These are phyloP conservation scores for Colletotrichum sp. DNA, from an alignment of 2,329 filamentous ascomycete species.

Conservation along the genomic window DNA sequence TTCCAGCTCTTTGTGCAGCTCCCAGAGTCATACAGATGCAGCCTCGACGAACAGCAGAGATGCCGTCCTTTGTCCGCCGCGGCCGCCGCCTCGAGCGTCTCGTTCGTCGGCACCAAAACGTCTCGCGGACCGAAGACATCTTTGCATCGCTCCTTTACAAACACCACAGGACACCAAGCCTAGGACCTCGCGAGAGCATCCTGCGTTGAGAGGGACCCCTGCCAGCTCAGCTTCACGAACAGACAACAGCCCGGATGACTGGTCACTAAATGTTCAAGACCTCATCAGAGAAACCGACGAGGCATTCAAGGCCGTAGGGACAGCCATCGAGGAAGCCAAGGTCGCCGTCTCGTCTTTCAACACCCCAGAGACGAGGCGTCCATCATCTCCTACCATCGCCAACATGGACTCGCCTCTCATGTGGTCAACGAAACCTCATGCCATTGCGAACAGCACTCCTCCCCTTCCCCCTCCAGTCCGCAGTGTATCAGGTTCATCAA, in stretches of 20 bases:
- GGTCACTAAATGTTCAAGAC: constrained; percentile 45
- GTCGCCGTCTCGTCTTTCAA: constrained; percentile 26
- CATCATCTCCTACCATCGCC: constrained; percentile 13
- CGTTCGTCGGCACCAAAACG: constrained; percentile 16
- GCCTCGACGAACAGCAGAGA: constrained; percentile 28
- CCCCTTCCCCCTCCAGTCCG: constrained; percentile 28
- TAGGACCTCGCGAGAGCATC: neutral
- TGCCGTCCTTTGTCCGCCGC: constrained; percentile 36
- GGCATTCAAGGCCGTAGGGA: constrained; percentile 52
- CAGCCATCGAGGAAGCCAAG: constrained; percentile 43
- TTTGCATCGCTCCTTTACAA: constrained; percentile 10
- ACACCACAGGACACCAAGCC: neutral
- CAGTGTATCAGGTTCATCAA: constrained; percentile 34
- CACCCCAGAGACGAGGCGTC: neutral
- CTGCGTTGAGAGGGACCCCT: neutral
- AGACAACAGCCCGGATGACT: constrained; percentile 16
- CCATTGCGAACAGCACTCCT: constrained; percentile 22
- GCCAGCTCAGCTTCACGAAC: neutral
- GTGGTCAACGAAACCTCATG: constrained; percentile 23
- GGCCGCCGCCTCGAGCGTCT: neutral
- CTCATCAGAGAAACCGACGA: constrained; percentile 55
- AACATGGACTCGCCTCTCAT: constrained; percentile 1
- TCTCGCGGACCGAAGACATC: constrained; percentile 20
- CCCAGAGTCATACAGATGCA: constrained; percentile 38
- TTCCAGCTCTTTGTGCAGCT: constrained; percentile 51